These are phyloP conservation scores for Kodamaea jinghongensis DNA, from an alignment of 805 yeast species.

Conservation along the genomic window DNA sequence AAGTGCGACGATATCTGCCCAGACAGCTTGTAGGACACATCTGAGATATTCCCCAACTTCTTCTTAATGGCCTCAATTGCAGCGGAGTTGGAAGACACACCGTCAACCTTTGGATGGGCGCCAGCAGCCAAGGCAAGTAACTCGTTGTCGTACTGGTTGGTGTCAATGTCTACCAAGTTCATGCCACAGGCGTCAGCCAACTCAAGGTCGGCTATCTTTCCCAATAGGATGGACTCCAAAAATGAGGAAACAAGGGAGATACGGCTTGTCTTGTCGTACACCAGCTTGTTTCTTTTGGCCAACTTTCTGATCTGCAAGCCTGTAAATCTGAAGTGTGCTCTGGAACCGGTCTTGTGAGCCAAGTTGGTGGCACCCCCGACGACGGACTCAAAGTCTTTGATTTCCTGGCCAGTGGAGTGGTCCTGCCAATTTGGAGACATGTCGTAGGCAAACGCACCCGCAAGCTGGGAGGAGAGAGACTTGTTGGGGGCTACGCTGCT, in stretches of 20 bases:
- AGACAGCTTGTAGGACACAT: constrained; percentile 47
- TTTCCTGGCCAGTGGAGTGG: constrained; percentile 76
- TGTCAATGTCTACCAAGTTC: constrained; percentile 76
- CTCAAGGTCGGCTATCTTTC: constrained; percentile 63
- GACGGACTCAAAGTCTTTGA: constrained; percentile 54
- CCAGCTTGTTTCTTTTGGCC: constrained; percentile 50
- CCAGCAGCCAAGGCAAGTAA: constrained; percentile 57
- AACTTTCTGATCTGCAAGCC: constrained; percentile 88
- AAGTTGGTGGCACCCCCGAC: constrained; percentile 59
- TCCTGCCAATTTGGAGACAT: constrained; percentile 94
- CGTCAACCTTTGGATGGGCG: constrained; percentile 44
- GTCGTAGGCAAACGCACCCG: constrained; percentile 54
- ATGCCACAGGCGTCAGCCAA: constrained; percentile 91
- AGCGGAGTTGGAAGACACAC: constrained; percentile 17
- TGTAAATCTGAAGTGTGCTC: constrained; percentile 86
- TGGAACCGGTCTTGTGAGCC: constrained; percentile 75
- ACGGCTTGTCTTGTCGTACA: constrained; percentile 54
- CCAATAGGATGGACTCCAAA: constrained; percentile 67
- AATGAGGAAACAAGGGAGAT: constrained; percentile 80
- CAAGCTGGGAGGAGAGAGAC: constrained; percentile 45
- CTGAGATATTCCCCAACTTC: constrained; percentile 55
- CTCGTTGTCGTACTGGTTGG: constrained; percentile 52
- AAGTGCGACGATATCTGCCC: constrained; percentile 63
- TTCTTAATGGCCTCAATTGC: constrained; percentile 41
- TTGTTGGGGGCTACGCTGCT: not conserved